Evolutionary conservation across 768 basidiomycete species (phyloP).

Genomic region (Mycena amicta): DNA sequence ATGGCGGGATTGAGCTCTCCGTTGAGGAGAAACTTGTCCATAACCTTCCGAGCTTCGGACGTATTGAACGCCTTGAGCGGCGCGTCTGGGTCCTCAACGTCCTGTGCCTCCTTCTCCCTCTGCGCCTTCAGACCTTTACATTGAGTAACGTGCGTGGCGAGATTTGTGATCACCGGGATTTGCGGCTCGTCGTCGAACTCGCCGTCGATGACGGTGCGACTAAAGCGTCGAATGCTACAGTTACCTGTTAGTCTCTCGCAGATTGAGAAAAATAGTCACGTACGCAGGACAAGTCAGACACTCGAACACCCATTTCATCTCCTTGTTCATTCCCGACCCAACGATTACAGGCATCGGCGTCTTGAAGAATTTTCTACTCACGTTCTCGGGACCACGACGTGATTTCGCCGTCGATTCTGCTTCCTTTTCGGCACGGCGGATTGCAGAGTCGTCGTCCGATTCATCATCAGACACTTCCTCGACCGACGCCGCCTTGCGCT

Average conservation of each 20-base stretch:
- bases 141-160: neutral
- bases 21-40: slow-evolving; percentile 20
- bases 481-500: neutral
- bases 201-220: neutral
- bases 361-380: neutral
- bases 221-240: neutral
- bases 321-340: neutral
- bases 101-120: neutral
- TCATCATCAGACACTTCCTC: slow-evolving; percentile 1
- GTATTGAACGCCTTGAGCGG: neutral
- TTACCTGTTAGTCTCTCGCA: no score
- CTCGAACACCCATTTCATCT: neutral
- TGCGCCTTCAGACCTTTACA: neutral
- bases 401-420: neutral
- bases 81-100: neutral
- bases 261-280: neutral
- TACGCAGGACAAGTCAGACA: neutral
- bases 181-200: slow-evolving; percentile 3
- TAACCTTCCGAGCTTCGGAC: slow-evolving; percentile 9
- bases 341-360: neutral
- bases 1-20: slow-evolving; percentile 22
- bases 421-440: neutral
- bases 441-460: neutral
- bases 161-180: neutral
- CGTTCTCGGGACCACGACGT: neutral